Evolutionary conservation across 345 rosid species (phyloP), one percentile per base, ranked within the genome.

Genomic region (Citrus trifoliata): DNA sequence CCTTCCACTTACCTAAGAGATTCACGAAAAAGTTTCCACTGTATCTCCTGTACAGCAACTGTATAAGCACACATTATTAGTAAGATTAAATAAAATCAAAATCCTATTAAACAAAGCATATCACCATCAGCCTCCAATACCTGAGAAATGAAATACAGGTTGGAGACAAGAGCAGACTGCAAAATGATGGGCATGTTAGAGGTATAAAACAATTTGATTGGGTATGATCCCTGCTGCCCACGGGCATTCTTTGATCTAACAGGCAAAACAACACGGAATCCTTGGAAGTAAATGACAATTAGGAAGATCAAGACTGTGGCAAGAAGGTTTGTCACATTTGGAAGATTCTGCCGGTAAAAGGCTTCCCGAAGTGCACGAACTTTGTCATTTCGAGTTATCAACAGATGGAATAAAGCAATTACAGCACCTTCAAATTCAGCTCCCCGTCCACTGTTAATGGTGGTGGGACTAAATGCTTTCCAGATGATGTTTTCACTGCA

Each of bases 351-450:
- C 79, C 97, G 87, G 88, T 93, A 93, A 80, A 93, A 93, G 3
- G 97, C 97, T 81, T 93, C 94, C 2, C 93, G 90, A 61, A 93
- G 92, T 7, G 94, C 97, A 1, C 92, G 94, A 37, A 91, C 93
- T 74, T 93, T 93, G 72, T 93, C 91, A 30, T 94, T 86, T 68
- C 92, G 87, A 1, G 97, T 93, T 73, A 93, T 93, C 77, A 93
- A 82, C 76, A 93, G 85, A 74, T 93, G 95, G 90, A 93, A 91
- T 73, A 93, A 74, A 61, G 97, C 97, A 76, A 93, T 93, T 62
- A 93, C 95, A 78, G 97, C 97, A 75, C 97, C 97, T 88, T 93
- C 97, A 85, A 93, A 93, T 80, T 93, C 95, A 78, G 95, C 97
- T 66, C 97, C 97, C 32, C 97, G 87, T 1, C 97, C 97, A 25